These are phyloP conservation scores for Penstemon newberryi DNA, from an alignment of 257 asterid genomes.

Conservation along the genomic window DNA sequence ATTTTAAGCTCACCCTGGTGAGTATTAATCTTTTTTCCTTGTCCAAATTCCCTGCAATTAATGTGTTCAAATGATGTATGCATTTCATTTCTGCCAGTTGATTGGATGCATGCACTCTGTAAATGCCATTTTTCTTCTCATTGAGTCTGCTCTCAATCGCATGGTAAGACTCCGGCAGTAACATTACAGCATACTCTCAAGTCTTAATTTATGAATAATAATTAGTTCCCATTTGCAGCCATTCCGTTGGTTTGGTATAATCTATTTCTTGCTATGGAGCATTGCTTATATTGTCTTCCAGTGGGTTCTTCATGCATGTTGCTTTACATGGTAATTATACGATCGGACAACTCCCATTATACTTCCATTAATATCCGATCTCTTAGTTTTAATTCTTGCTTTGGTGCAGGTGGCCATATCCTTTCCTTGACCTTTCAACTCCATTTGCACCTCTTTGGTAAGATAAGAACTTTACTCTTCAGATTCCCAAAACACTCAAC, in stretches of 20 bases:
- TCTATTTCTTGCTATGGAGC: slow-evolving; percentile 71
- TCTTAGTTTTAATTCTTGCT: not conserved
- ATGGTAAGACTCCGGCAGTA: slow-evolving; percentile 43
- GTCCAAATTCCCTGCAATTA: not conserved
- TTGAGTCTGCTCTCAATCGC: slow-evolving; percentile 74
- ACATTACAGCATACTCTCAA: not conserved
- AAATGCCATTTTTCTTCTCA: slow-evolving; percentile 77
- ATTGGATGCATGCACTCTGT: slow-evolving; percentile 83
- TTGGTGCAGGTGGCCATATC: slow-evolving; percentile 91
- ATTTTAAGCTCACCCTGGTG: slow-evolving; percentile 75
- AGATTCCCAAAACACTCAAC: not conserved
- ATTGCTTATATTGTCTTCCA: slow-evolving; percentile 63
- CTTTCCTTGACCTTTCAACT: slow-evolving; percentile 81
- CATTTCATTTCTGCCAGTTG: slow-evolving; percentile 42
- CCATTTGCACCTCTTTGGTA: slow-evolving; percentile 88
- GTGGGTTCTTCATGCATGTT: slow-evolving; percentile 77
- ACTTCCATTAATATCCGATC: not conserved
- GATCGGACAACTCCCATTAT: not conserved
- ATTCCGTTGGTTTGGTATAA: slow-evolving; percentile 66
- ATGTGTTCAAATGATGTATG: not conserved
- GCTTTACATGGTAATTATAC: slow-evolving; percentile 65
- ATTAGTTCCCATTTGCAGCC: slow-evolving; percentile 46
- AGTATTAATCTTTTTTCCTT: slow-evolving; percentile 20
- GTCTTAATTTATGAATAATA: not conserved
- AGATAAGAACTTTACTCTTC: slow-evolving; percentile 25